Evolutionary conservation across 148 eudicot species (phyloP).

Genomic region (Tetragonia tetragonoides): DNA sequence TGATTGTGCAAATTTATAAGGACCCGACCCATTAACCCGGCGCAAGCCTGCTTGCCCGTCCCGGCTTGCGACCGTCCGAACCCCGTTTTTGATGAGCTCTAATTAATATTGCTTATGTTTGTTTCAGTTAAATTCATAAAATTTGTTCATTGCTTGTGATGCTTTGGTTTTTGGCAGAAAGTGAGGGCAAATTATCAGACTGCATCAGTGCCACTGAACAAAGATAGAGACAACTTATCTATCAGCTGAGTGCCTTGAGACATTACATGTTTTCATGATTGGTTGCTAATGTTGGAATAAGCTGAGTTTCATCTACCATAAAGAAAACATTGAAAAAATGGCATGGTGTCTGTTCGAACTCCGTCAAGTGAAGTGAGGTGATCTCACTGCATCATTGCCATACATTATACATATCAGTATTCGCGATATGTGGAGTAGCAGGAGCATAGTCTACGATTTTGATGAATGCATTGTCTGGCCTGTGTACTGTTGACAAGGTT

Average conservation of each 20-base stretch:
- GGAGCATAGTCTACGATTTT: background rate
- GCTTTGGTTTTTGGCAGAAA: conserved; percentile 42
- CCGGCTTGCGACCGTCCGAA: no score
- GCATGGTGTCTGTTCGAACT: background rate
- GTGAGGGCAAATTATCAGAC: conserved; percentile 73
- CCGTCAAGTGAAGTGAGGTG: background rate
- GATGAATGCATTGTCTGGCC: no score
- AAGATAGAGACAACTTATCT: conserved; percentile 35
- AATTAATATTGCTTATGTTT: background rate
- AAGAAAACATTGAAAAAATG: background rate
- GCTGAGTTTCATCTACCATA: background rate
- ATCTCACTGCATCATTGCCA: background rate
- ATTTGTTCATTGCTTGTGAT: background rate
- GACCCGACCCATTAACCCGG: no score
- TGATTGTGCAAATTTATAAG: no score
- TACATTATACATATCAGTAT: background rate
- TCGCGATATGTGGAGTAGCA: background rate
- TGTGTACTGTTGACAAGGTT: background rate
- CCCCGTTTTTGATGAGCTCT: no score
- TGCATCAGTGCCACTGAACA: conserved; percentile 30
- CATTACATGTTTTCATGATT: conserved; percentile 2
- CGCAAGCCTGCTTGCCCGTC: no score
- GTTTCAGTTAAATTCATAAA: background rate
- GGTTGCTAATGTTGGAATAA: background rate
- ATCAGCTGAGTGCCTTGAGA: conserved; percentile 26